Percentiles rank a stretch among this genome's conserved stretches.
Evolutionary conservation across 257 asterid genomes (phyloP).

Genomic region (Anisodus acutangulus): DNA sequence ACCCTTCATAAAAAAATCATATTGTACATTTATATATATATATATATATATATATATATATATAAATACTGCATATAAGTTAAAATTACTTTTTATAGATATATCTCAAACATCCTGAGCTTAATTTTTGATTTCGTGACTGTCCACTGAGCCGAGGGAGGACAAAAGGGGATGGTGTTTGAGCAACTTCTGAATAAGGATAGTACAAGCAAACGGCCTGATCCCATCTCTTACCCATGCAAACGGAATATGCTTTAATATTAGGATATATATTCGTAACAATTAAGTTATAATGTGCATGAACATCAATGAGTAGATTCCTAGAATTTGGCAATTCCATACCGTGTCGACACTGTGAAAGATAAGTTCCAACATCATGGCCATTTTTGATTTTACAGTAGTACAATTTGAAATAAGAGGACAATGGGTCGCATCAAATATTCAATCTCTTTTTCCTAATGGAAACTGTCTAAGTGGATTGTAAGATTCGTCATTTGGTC

Average conservation of each 20-base stretch:
- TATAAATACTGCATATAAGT: too few species aligned
- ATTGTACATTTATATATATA: too few species aligned
- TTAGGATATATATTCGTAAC: not conserved
- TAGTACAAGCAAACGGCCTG: not conserved
- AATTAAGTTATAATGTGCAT: not conserved
- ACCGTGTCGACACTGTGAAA: not conserved
- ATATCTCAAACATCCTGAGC: too few species aligned
- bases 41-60: too few species aligned
- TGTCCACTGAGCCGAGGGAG: too few species aligned
- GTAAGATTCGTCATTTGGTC: constrained; percentile 12
- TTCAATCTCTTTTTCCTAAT: not conserved
- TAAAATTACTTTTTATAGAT: too few species aligned
- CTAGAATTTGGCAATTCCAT: not conserved
- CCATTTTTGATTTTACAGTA: not conserved
- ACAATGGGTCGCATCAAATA: constrained; percentile 14
- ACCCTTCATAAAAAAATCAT: too few species aligned
- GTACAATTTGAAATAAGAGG: not conserved
- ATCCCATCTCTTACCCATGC: not conserved
- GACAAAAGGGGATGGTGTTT: too few species aligned
- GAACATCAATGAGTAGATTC: not conserved
- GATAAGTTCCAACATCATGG: not conserved
- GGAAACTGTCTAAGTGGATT: not conserved
- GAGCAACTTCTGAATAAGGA: not conserved
- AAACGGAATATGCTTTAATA: not conserved
- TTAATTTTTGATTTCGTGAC: too few species aligned